These are phyloP conservation scores for Leptographium radiaticola DNA, from an alignment of 2,329 filamentous ascomycete genomes.

Conservation along the genomic window DNA sequence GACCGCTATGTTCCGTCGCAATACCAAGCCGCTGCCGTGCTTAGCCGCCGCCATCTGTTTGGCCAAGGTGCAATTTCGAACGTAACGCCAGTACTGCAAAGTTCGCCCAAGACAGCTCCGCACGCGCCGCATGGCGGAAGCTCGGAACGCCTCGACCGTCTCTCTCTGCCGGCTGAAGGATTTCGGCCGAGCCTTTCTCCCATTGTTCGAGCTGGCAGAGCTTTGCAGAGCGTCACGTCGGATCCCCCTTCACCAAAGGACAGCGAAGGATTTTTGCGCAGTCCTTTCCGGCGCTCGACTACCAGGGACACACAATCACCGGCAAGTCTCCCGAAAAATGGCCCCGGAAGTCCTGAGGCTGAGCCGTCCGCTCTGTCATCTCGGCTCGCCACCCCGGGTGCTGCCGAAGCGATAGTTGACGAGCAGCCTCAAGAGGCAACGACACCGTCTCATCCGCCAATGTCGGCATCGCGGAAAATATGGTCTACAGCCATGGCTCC, in stretches of 20 bases:
- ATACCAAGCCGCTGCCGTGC: neutral
- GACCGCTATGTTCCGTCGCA: neutral
- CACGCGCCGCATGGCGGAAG: neutral
- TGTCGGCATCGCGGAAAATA: conserved; percentile 8
- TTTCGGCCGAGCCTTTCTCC: conserved; percentile 37
- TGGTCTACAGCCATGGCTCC: conserved; percentile 18
- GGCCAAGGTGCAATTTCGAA: neutral
- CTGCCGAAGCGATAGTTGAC: neutral
- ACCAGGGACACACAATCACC: conserved; percentile 19
- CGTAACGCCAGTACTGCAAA: conserved; percentile 1
- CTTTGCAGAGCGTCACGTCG: conserved; percentile 43
- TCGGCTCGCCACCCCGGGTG: neutral
- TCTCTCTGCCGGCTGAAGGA: conserved; percentile 17
- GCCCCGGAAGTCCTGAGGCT: neutral
- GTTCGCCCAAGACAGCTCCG: conserved; percentile 8
- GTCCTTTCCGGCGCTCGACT: conserved; percentile 36
- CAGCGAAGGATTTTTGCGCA: conserved; percentile 37
- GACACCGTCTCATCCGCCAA: neutral
- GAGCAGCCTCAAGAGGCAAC: neutral
- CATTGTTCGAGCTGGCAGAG: conserved; percentile 43
- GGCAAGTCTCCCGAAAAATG: conserved; percentile 6
- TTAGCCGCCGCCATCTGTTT: neutral
- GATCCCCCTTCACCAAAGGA: conserved; percentile 43
- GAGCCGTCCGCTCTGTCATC: neutral
- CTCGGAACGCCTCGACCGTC: conserved; percentile 8